Percentiles rank a stretch among this genome's conserved stretches.
Evolutionary conservation across 352 stramenopile species (phyloP).

Genomic region (Phytopythium delawarense): DNA sequence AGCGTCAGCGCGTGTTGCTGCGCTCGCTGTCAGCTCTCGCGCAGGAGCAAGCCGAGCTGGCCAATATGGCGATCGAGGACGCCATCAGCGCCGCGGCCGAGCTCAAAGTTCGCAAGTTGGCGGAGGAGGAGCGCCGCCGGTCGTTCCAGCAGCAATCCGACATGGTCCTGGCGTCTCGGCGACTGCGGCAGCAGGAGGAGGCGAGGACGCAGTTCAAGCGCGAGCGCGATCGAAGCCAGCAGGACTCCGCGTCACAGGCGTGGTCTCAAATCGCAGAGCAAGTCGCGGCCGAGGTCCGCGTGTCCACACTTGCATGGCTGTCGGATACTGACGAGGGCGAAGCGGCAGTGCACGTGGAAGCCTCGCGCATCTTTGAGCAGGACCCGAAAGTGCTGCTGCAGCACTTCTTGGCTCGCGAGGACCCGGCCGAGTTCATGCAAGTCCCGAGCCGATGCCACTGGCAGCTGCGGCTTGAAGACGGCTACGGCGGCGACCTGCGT

Average conservation of each 20-base stretch:
- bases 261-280: slow-evolving; percentile 45
- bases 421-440: slow-evolving; percentile 14
- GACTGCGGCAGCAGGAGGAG: slow-evolving; percentile 49
- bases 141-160: slow-evolving; percentile 45
- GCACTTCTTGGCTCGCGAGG: slow-evolving; percentile 14
- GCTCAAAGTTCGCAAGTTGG: slow-evolving; percentile 13
- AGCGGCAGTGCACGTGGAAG: slow-evolving; percentile 27
- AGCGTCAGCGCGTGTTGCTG: slow-evolving; percentile 37
- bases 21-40: slow-evolving; percentile 23
- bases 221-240: slow-evolving; percentile 21
- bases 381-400: slow-evolving; percentile 42
- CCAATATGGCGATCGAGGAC: slow-evolving; percentile 48
- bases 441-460: slow-evolving; percentile 43
- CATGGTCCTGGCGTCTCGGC: slow-evolving; percentile 34
- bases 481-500: slow-evolving; percentile 29
- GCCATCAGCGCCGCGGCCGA: slow-evolving; percentile 26
- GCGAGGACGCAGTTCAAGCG: slow-evolving; percentile 41
- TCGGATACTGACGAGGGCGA: slow-evolving; percentile 18
- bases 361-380: slow-evolving; percentile 48
- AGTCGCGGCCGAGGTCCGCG: slow-evolving; percentile 40
- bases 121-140: slow-evolving; percentile 27
- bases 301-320: slow-evolving; percentile 41
- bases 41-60: slow-evolving; percentile 22
- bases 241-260: slow-evolving; percentile 31
- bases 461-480: slow-evolving; percentile 54